Percentiles rank a stretch among this genome's conserved stretches.
phyloP scores from a whole-genome alignment of 1,284 basidiomycete species.

The Ustilago bromivora region DNA sequence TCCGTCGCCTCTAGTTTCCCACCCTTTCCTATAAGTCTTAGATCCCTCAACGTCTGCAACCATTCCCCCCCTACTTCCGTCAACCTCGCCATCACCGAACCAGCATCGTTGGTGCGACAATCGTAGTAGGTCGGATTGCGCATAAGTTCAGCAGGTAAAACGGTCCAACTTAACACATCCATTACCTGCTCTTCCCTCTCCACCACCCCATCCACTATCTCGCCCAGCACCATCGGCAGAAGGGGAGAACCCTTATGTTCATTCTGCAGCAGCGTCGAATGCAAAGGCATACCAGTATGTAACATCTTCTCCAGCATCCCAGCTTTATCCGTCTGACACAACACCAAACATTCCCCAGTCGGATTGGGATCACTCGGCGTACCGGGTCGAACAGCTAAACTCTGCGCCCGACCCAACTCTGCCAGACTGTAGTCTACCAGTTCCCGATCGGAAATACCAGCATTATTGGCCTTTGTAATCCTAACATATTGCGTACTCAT shows the following conservation, averaged over 20 bases:
- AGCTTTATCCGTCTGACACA: conserved; percentile 88
- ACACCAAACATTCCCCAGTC: conserved; percentile 75
- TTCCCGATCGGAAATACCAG: conserved; percentile 74
- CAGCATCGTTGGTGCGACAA: conserved; percentile 59
- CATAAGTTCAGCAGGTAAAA: conserved; percentile 78
- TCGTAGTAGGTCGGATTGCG: conserved; percentile 91
- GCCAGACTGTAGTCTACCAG: conserved; percentile 82
- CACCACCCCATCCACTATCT: conserved; percentile 35
- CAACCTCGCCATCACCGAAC: conserved; percentile 37
- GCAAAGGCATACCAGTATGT: conserved; percentile 86
- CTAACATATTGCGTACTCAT: conserved; percentile 91
- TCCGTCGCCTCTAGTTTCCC: conserved; percentile 21
- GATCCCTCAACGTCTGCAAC: conserved; percentile 25
- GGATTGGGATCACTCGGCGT: conserved; percentile 52
- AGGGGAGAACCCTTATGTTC: conserved; percentile 34
- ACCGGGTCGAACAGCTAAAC: conserved; percentile 79
- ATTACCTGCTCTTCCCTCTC: conserved; percentile 71
- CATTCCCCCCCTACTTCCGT: conserved; percentile 32
- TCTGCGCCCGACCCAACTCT: conserved; percentile 92
- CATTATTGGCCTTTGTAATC: conserved; percentile 54
- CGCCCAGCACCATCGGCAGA: conserved; percentile 45
- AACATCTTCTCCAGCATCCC: conserved; percentile 82
- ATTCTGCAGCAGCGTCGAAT: conserved; percentile 80
- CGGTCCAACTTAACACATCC: conserved; percentile 85
- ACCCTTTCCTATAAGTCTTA: conserved; percentile 30